These are phyloP conservation scores for Chrysoporthe puriensis DNA, from an alignment of 2,329 filamentous ascomycete species.

Conservation along the genomic window DNA sequence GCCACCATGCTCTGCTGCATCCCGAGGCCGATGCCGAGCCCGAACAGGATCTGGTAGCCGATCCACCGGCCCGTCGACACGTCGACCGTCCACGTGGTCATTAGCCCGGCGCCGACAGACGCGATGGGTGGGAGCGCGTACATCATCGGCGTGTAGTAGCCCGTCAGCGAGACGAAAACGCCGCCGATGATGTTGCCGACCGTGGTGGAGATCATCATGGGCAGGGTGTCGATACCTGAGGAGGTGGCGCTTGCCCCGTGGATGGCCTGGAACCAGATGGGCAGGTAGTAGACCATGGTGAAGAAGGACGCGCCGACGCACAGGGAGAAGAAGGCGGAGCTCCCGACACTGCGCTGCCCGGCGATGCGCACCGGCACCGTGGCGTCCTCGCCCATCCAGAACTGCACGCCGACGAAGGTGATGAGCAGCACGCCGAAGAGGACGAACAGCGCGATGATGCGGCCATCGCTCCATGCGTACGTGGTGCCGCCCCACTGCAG, in stretches of 20 bases:
- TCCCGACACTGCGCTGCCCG: slow-evolving; percentile 42
- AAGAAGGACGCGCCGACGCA: slow-evolving; percentile 37
- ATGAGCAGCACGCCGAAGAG: slow-evolving; percentile 39
- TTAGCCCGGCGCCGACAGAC: slow-evolving; percentile 11
- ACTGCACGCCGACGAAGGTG: slow-evolving; percentile 1
- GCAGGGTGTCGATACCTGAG: slow-evolving; percentile 46
- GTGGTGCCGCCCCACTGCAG: slow-evolving; percentile 47
- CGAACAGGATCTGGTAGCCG: slow-evolving; percentile 20
- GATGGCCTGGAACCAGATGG: slow-evolving; percentile 41
- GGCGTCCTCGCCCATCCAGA: background rate
- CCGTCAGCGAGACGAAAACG: slow-evolving; percentile 9
- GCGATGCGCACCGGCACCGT: slow-evolving; percentile 48
- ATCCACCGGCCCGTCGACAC: slow-evolving; percentile 11
- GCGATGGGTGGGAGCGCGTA: slow-evolving; percentile 32
- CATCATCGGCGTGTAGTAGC: slow-evolving; percentile 30
- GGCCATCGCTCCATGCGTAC: slow-evolving; percentile 32
- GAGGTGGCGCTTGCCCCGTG: slow-evolving; percentile 37
- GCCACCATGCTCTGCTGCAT: background rate
- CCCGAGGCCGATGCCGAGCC: slow-evolving; percentile 1
- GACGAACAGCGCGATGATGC: slow-evolving; percentile 45
- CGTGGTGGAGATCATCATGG: slow-evolving; percentile 43
- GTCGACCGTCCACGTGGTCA: slow-evolving; percentile 1
- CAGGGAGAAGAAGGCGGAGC: slow-evolving; percentile 40
- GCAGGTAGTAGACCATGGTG: slow-evolving; percentile 39
- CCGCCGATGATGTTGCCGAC: slow-evolving; percentile 44